A percentile compares a stretch with the other conserved stretches of the same genome.
Evolutionary conservation across 2,329 filamentous ascomycete genomes (phyloP).

Genomic region (Fusarium secorum): DNA sequence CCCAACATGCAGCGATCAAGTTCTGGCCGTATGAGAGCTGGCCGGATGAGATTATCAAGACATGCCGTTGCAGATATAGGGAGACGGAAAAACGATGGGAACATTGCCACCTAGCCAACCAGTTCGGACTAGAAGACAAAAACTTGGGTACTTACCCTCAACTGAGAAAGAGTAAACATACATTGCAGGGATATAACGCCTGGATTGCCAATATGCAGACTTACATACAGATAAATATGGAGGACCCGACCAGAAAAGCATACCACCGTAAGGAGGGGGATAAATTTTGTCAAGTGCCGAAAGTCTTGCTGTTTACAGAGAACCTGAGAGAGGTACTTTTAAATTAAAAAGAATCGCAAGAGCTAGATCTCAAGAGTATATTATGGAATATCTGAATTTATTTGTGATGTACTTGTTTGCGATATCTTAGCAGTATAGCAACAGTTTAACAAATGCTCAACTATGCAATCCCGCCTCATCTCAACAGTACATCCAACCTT

Average conservation of each 20-base stretch:
- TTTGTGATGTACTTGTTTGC: too few relatives aligned
- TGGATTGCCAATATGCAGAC: accelerated
- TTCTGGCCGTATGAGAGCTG: background rate
- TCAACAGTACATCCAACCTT: background rate
- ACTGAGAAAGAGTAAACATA: accelerated
- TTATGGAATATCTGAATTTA: background rate
- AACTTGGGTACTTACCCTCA: background rate
- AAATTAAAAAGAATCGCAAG: accelerated
- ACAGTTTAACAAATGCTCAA: background rate
- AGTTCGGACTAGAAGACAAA: background rate
- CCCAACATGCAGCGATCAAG: accelerated
- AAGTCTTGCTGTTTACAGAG: accelerated
- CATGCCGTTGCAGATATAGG: background rate
- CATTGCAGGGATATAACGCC: background rate
- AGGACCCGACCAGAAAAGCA: accelerated
- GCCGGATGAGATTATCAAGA: background rate
- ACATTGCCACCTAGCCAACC: accelerated
- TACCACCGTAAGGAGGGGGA: accelerated
- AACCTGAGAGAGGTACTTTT: accelerated
- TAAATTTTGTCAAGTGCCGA: accelerated
- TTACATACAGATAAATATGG: accelerated
- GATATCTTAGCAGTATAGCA: accelerated
- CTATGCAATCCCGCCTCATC: background rate
- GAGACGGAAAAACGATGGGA: background rate
- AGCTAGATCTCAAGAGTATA: background rate